These are phyloP conservation scores for Acrocalymma vagum DNA, from an alignment of 2,329 filamentous ascomycete species.

Conservation along the genomic window DNA sequence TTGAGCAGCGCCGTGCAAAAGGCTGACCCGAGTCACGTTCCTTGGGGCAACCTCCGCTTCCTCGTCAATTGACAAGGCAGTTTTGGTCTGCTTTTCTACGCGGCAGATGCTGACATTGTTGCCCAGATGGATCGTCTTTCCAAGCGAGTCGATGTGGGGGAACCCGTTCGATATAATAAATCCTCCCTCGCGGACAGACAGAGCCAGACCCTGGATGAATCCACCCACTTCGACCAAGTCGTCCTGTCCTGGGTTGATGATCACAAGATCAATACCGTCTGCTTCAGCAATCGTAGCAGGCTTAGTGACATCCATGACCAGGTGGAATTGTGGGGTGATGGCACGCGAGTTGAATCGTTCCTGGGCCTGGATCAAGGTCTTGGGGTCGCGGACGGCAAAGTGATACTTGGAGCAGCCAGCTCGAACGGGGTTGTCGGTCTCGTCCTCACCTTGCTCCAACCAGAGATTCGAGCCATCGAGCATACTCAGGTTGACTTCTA, in stretches of 20 bases:
- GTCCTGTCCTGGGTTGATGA: constrained; percentile 1
- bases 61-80: no score
- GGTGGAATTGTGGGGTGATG: constrained; percentile 1
- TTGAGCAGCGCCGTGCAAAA: no score
- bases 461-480: no score
- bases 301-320: constrained; percentile 5
- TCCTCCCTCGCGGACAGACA: constrained; percentile 3
- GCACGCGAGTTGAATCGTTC: constrained; percentile 1
- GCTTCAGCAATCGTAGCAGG: not conserved
- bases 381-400: no score
- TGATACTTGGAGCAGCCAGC: no score
- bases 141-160: not conserved
- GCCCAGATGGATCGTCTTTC: constrained; percentile 1
- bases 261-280: constrained; percentile 21
- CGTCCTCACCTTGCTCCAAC: no score
- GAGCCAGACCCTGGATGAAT: constrained; percentile 2
- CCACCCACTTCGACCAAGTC: not conserved
- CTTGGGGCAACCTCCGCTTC: no score
- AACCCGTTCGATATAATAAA: constrained; percentile 5
- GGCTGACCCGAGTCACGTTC: no score
- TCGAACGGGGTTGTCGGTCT: no score
- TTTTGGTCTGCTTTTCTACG: no score
- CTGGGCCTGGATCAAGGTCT: constrained; percentile 2
- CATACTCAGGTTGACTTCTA: no score
- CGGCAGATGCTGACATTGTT: no score